Base-by-base conservation (phyloP, 208 protist species). In the Leishmania aethiopica region DNA sequence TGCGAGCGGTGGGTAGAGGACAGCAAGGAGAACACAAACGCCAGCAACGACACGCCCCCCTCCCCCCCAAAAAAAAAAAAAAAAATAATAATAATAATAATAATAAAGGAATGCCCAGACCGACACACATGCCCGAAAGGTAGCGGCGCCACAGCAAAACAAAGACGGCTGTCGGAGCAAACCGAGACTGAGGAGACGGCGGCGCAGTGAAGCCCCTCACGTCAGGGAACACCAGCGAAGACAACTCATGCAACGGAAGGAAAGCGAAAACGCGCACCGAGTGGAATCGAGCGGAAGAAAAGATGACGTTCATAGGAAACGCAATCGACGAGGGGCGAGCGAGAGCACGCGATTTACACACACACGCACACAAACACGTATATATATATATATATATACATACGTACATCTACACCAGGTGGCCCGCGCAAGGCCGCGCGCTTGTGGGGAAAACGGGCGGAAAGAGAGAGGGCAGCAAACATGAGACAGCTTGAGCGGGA, bases 141-240 rank as follows among this genome's bases (percentile, higher is more conserved):
- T 13, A 40, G 35, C 62, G 37, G 45, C 71, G 32, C 57, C 28
- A 42, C n/a, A 67, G 47, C 42, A 53, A 66, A 67, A 76, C 13
- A 40, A 60, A 72, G 42, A 72, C 53, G 42, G 42, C 49, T 2
- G 35, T 19, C 37, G 60, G 47, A 45, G 42, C 42, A 32, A 25
- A 22, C 25, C 55, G 69, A 64, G 53, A 45, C 35, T 59, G 53
- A 82, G 55, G 42, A 37, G 22, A 70, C 17, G 78, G 73, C 19
- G 55, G 40, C 28, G 69, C 13, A 64, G 70, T 45, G 66, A 57
- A 82, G 57, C 45, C 51, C 67, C 74, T 53, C 55, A n/a, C 32
- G 37, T 37, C 17, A 45, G 22, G 49, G 17, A 72, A 40, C 47
- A 76, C 17, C 72, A 76, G 10, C 47, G 2, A 59, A 37, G 11